phyloP scores from a whole-genome alignment of 176 grass and related monocot genomes.

The Ampelocalamus luodianensis region DNA sequence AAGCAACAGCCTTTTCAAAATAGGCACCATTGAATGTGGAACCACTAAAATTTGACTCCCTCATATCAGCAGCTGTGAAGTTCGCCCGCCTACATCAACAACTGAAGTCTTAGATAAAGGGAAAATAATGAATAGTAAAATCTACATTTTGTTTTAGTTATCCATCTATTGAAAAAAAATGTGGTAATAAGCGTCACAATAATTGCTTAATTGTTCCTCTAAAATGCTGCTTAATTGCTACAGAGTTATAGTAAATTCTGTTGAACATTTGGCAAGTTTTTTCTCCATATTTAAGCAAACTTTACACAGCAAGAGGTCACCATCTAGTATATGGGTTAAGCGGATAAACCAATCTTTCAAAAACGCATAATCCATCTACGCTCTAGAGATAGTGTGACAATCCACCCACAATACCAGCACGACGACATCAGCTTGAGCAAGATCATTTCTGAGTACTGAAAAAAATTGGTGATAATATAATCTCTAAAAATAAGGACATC shows the following conservation, averaged over 20 bases:
- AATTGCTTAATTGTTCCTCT: neutral
- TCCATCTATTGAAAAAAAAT: neutral
- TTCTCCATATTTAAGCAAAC: slow-evolving; percentile 22
- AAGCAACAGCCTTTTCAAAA: slow-evolving; percentile 98
- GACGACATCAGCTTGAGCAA: neutral
- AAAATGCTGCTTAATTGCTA: neutral
- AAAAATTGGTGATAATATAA: neutral
- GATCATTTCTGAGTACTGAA: neutral
- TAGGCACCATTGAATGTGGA: slow-evolving; percentile 99
- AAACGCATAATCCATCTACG: slow-evolving; percentile 23
- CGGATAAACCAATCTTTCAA: neutral
- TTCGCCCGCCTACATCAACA: slow-evolving; percentile 71
- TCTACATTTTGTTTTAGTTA: neutral
- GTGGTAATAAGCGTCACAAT: neutral
- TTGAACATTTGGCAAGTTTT: neutral
- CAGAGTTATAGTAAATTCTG: neutral
- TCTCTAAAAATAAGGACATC: neutral
- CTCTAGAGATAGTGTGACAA: neutral
- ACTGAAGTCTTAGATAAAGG: slow-evolving; percentile 23
- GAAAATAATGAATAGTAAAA: neutral
- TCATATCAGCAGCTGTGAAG: slow-evolving; percentile 94
- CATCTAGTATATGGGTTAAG: neutral
- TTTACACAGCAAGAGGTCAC: neutral
- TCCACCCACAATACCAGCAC: neutral
- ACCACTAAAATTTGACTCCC: slow-evolving; percentile 91